Conservation (phyloP, 2,329 filamentous ascomycete genomes). For the Colletotrichum limetticola region DNA sequence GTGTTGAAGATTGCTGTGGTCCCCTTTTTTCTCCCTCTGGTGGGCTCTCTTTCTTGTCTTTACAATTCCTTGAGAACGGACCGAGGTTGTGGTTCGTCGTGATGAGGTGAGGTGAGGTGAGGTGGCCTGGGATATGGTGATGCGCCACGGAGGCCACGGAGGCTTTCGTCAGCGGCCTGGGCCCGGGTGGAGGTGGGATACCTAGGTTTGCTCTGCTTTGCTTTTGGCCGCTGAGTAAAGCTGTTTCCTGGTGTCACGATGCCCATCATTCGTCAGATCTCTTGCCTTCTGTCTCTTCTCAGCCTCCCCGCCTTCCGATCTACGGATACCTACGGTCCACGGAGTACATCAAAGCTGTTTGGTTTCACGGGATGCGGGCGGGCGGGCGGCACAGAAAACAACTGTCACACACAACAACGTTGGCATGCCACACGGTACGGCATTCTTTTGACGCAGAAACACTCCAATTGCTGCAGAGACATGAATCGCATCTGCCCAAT, state of each 20-base stretch:
- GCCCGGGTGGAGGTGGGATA: too few species aligned
- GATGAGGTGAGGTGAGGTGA: too few species aligned
- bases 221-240: not conserved
- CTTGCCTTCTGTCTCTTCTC: not conserved
- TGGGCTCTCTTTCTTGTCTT: not conserved
- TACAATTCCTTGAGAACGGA: too few species aligned
- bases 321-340: not conserved
- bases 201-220: too few species aligned
- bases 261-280: not conserved
- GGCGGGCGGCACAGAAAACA: not conserved
- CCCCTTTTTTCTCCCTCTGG: not conserved
- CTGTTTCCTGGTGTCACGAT: not conserved
- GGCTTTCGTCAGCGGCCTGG: too few species aligned
- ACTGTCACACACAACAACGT: not conserved
- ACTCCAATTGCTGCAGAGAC: not conserved
- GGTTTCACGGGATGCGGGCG: not conserved
- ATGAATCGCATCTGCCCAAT: not conserved
- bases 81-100: too few species aligned
- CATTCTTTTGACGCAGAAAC: not conserved
- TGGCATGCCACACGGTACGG: not conserved
- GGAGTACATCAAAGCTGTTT: not conserved
- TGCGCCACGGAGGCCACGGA: too few species aligned
- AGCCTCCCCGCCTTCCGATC: not conserved
- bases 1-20: not conserved
- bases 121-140: too few species aligned